Evolutionary conservation across 768 basidiomycete species (phyloP), one percentile per base, ranked within the genome.

Genomic region (Gymnopilus junonius): DNA sequence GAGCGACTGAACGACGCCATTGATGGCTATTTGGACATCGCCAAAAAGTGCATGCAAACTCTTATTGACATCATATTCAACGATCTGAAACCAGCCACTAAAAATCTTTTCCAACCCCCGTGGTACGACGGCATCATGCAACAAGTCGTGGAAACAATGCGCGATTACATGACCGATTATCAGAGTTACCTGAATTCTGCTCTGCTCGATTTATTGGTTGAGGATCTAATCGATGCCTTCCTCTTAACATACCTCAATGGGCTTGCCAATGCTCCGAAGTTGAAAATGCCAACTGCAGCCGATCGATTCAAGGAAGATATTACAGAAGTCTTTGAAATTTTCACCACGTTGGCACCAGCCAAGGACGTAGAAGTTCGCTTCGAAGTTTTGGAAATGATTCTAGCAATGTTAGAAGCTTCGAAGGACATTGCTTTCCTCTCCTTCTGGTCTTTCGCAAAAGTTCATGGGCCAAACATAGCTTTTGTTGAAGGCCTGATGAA

Each of bases 1-100:
- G 94, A 95, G 70, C 85, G 88, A 45, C 81, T 99, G 55, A 98
- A 97, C 79, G 92, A 97, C 66, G 95, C 96, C 34, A 98, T 99
- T 67, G 97, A 99, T 73, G 97, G 97, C 3, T 99, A 96, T 76
- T 86, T 99, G 65, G 97, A 99, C 75, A 94, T 99, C 39, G 96
- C 96, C 56, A 99, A 99, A 82, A 94, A 93, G 74, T 99, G 96
- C 81, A 95, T 92, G 21, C 93, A 97, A 69, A 91, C 92, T 0
- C 86, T 99, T 61, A 95, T 99, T 71, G 92, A 93, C 69, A 88
- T 97, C 70, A 90, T 99, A 69, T 95, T 97, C 82, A 93, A 97
- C 75, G 97, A 99, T 74, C 79, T 99, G 67, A 93, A 91, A 73
- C 88, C 91, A 0, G 96, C 92, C 10, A 91, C 88, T 15, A 95